These are phyloP conservation scores for Allium sativum DNA, from an alignment of 106 monocot species.

Conservation along the genomic window DNA sequence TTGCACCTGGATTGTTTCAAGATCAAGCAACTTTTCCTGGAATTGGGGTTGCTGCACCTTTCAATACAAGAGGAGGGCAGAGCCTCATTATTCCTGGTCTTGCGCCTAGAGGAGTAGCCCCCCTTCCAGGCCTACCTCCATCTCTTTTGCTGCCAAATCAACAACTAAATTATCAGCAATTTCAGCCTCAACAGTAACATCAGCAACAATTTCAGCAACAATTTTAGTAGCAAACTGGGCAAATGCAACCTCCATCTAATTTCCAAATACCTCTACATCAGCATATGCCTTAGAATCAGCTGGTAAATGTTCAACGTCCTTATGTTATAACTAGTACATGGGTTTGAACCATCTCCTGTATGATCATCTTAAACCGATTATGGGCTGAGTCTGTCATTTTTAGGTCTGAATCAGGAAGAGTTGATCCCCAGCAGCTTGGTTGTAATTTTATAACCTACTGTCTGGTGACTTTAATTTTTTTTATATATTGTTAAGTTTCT, in stretches of 20 bases:
- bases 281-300: constrained; percentile 36
- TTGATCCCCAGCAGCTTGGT: too few relatives aligned
- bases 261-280: constrained; percentile 45
- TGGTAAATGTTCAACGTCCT: too few relatives aligned
- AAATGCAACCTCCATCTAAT: constrained; percentile 56
- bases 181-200: constrained; percentile 54
- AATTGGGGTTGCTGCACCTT: constrained; percentile 75
- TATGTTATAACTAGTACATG: too few relatives aligned
- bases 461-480: too few relatives aligned
- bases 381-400: background rate
- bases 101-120: constrained; percentile 36
- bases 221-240: constrained; percentile 59
- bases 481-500: too few relatives aligned
- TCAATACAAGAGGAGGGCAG: constrained; percentile 76
- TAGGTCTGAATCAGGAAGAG: background rate
- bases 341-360: constrained; percentile 4
- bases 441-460: too few relatives aligned
- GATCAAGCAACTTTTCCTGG: constrained; percentile 91
- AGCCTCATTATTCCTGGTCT: constrained; percentile 45
- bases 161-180: constrained; percentile 60
- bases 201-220: too few relatives aligned
- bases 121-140: constrained; percentile 94
- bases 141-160: constrained; percentile 66
- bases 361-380: constrained; percentile 15
- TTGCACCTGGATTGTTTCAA: constrained; percentile 52